These are phyloP conservation scores for Glycine tomentella DNA, from an alignment of 306 rosid genomes.

Conservation along the genomic window DNA sequence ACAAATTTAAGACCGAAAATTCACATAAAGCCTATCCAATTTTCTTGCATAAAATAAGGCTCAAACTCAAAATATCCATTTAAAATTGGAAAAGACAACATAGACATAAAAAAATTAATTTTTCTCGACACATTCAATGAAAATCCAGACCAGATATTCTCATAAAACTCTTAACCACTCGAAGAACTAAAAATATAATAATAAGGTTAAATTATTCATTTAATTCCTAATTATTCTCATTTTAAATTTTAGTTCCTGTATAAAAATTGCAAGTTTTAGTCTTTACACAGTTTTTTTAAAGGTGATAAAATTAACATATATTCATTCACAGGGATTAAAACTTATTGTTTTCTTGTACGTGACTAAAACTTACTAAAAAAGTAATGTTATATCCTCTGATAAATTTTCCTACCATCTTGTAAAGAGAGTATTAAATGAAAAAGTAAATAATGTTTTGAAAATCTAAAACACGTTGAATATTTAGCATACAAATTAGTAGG, in stretches of 20 bases:
- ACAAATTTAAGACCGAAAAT: slow-evolving; percentile 26
- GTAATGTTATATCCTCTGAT: not conserved
- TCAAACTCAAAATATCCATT: slow-evolving; percentile 24
- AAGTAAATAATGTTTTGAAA: too few relatives aligned
- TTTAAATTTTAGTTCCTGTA: not conserved
- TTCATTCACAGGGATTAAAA: not conserved
- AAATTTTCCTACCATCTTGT: not conserved
- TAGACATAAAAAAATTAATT: slow-evolving; percentile 26
- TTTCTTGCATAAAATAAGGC: slow-evolving; percentile 23
- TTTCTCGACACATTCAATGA: slow-evolving; percentile 15
- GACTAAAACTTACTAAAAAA: too few relatives aligned
- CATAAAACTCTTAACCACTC: too few relatives aligned
- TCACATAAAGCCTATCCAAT: not conserved
- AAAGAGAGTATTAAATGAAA: too few relatives aligned
- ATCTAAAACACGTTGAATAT: too few relatives aligned
- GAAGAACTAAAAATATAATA: too few relatives aligned
- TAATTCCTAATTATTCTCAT: too few relatives aligned
- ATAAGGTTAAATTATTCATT: too few relatives aligned
- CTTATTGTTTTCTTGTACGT: too few relatives aligned
- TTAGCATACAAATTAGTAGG: too few relatives aligned
- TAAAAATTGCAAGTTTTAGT: not conserved
- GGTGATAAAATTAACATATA: not conserved
- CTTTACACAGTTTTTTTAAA: not conserved
- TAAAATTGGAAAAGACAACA: not conserved
- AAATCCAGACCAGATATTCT: not conserved